Evolutionary conservation across 306 rosid species (phyloP).

Genomic region (Trifolium pratense): DNA sequence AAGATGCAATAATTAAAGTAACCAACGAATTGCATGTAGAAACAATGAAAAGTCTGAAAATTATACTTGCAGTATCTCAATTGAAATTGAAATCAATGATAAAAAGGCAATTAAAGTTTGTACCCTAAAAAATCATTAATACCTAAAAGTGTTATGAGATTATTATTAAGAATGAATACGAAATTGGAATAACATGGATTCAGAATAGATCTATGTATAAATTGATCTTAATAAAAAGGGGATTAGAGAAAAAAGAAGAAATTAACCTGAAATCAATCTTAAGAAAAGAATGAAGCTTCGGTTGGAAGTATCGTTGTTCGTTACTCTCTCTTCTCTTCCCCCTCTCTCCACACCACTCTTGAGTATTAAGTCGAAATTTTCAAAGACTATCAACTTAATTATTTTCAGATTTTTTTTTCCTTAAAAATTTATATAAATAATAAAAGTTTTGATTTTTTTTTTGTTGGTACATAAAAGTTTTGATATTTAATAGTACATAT

Average conservation of each 20-base stretch:
- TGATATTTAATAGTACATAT: too few species aligned
- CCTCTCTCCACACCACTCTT: too few species aligned
- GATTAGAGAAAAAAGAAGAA: not conserved
- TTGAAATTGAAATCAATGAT: slow-evolving; percentile 16
- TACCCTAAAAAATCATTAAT: slow-evolving; percentile 32
- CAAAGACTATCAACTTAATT: too few species aligned
- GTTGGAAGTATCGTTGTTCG: too few species aligned
- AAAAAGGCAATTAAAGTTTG: not conserved
- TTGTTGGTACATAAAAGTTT: too few species aligned
- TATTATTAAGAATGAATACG: not conserved
- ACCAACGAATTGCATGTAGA: not conserved
- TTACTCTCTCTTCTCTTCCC: too few species aligned
- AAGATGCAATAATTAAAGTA: not conserved
- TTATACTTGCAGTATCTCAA: not conserved
- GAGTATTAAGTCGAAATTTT: too few species aligned
- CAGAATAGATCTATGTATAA: slow-evolving; percentile 7
- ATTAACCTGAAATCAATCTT: too few species aligned
- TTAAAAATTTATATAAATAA: too few species aligned
- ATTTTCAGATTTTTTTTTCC: too few species aligned
- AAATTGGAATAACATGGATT: not conserved
- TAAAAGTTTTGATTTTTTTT: too few species aligned
- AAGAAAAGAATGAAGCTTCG: too few species aligned
- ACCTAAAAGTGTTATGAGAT: not conserved
- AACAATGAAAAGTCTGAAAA: not conserved
- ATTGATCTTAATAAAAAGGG: not conserved